phyloP scores from a whole-genome alignment of 495 filamentous ascomycete genomes.

The Aspergillus leporis region DNA sequence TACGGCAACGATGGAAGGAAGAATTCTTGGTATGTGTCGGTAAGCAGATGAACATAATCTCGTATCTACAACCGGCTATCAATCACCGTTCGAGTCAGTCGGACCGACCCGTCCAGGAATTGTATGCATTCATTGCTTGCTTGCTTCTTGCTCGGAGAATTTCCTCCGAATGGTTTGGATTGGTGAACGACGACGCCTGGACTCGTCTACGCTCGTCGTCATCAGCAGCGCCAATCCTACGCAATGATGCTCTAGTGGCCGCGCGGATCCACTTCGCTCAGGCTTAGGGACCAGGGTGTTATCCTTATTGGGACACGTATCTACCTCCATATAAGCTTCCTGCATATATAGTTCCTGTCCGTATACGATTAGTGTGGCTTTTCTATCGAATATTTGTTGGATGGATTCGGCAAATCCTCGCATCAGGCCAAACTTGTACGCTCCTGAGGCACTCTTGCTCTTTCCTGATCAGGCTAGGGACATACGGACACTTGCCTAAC shows the following conservation, averaged over 20 bases:
- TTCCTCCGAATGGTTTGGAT: conserved; percentile 3
- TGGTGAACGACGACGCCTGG: not conserved
- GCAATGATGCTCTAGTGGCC: conserved; percentile 17
- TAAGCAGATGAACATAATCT: too few relatives aligned
- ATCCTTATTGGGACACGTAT: conserved; percentile 5
- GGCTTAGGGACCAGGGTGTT: not conserved
- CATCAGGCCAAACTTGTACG: not conserved
- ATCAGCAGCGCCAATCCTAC: conserved; percentile 15
- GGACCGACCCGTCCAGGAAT: conserved; percentile 1
- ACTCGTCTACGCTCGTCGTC: conserved; percentile 16
- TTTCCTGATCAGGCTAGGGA: conserved; percentile 18
- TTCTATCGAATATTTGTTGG: not conserved
- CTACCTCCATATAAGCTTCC: conserved; percentile 9
- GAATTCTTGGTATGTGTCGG: too few relatives aligned
- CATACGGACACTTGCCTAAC: conserved; percentile 11
- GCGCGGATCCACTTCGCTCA: conserved; percentile 5
- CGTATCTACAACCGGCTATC: not conserved
- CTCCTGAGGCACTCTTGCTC: conserved; percentile 18
- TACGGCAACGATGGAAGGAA: too few relatives aligned
- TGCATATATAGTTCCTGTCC: not conserved
- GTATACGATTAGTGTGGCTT: not conserved
- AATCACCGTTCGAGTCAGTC: not conserved
- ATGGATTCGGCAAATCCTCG: conserved; percentile 5
- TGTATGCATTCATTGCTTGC: not conserved
- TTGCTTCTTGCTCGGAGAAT: conserved; percentile 1